phyloP scores from a whole-genome alignment of 1,284 basidiomycete genomes.

The Apiotrichum brassicae region DNA sequence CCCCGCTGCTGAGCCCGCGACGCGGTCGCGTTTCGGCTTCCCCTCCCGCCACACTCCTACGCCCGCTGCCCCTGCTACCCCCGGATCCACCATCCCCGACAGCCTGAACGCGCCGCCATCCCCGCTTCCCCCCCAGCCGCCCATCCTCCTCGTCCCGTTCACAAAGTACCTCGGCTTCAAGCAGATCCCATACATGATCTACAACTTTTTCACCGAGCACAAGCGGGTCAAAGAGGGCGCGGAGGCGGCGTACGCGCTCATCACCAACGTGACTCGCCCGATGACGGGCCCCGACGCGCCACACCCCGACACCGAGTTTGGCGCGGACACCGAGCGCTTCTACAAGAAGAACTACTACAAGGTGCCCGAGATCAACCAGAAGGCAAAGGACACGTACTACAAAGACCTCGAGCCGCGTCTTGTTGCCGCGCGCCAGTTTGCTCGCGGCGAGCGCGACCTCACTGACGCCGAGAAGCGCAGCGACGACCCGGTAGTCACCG shows the following conservation, averaged over 20 bases:
- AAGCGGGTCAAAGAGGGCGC: conserved; percentile 69
- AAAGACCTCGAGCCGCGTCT: conserved; percentile 62
- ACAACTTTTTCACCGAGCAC: conserved; percentile 89
- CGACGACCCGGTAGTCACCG: conserved; percentile 72
- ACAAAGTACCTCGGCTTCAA: conserved; percentile 76
- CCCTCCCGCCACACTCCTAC: conserved; percentile 21
- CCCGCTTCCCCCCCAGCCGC: conserved; percentile 67
- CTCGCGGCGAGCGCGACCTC: conserved; percentile 68
- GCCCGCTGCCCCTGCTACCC: conserved; percentile 15
- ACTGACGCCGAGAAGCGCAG: conserved; percentile 66
- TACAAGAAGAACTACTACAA: conserved; percentile 62
- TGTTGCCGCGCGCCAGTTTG: conserved; percentile 67
- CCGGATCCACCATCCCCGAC: conserved; percentile 35
- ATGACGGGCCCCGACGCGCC: conserved; percentile 48
- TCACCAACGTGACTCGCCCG: conserved; percentile 61
- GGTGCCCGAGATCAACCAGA: conserved; percentile 59
- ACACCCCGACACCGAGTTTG: conserved; percentile 65
- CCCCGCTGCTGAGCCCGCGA: conserved; percentile 6
- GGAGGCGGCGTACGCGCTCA: conserved; percentile 70
- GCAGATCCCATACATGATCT: conserved; percentile 83
- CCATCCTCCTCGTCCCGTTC: conserved; percentile 82
- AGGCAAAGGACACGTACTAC: conserved; percentile 72
- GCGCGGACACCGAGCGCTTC: conserved; percentile 59
- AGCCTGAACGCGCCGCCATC: conserved; percentile 52
- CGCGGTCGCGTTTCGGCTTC: conserved; percentile 21